phyloP scores from a whole-genome alignment of 768 basidiomycete genomes.

The Galerina marginata region DNA sequence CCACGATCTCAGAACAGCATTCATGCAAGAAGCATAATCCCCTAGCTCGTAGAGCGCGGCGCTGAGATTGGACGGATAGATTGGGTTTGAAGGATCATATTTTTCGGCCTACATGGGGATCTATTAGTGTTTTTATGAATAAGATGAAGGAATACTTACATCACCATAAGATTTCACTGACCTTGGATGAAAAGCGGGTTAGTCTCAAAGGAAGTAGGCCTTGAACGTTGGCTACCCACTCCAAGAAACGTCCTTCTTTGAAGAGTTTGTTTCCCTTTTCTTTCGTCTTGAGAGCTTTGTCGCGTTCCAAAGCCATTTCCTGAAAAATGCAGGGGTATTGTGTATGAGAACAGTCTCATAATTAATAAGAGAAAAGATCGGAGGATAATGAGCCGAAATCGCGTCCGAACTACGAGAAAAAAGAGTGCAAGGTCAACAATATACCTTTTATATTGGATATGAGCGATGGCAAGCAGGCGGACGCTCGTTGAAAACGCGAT shows the following conservation, averaged over 20 bases:
- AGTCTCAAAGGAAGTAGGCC: not conserved
- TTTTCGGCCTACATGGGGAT: conserved; percentile 23
- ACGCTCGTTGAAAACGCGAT: too few relatives aligned
- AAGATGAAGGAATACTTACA: too few relatives aligned
- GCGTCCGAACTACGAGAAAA: too few relatives aligned
- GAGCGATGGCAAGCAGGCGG: too few relatives aligned
- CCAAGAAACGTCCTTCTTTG: conserved; percentile 27
- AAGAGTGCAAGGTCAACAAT: too few relatives aligned
- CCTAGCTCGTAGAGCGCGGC: conserved; percentile 35
- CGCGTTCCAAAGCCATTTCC: conserved; percentile 1
- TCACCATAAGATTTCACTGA: not conserved
- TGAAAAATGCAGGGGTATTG: too few relatives aligned
- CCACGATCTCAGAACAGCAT: conserved; percentile 28
- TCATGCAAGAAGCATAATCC: conserved; percentile 23
- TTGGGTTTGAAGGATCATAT: conserved; percentile 21
- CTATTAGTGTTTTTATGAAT: too few relatives aligned
- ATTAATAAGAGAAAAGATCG: too few relatives aligned
- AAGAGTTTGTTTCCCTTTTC: conserved; percentile 32
- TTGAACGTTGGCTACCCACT: conserved; percentile 14
- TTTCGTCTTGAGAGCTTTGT: conserved; percentile 21
- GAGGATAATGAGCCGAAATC: too few relatives aligned
- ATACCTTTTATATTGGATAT: too few relatives aligned
- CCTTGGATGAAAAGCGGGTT: not conserved
- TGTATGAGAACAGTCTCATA: too few relatives aligned
- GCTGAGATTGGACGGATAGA: conserved; percentile 34